Evolutionary conservation across 257 asterid genomes (phyloP).

Genomic region (Primulina huaijiensis): DNA sequence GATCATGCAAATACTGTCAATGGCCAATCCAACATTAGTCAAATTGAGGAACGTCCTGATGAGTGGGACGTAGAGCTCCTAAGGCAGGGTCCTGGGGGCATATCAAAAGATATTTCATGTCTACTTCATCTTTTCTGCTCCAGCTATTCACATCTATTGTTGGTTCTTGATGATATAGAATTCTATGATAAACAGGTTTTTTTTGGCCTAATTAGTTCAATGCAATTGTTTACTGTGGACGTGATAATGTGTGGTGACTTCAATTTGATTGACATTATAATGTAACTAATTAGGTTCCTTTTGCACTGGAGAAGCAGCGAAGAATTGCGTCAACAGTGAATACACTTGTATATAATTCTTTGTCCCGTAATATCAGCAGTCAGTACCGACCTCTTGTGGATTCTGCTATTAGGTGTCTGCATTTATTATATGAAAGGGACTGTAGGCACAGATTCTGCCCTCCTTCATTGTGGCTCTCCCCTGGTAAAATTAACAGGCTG

Average conservation of each 20-base stretch:
- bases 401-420: constrained; percentile 88
- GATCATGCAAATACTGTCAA: constrained; percentile 29
- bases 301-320: constrained; percentile 78
- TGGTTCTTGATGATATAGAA: constrained; percentile 90
- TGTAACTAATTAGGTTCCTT: constrained; percentile 62
- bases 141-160: constrained; percentile 79
- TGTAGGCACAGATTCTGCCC: constrained; percentile 89
- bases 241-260: constrained; percentile 8
- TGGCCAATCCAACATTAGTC: constrained; percentile 33
- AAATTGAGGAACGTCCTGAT: constrained; percentile 48
- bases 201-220: constrained; percentile 13
- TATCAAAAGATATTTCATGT: constrained; percentile 62
- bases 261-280: constrained; percentile 18
- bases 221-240: neutral
- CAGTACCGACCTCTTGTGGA: constrained; percentile 55
- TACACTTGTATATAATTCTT: constrained; percentile 74
- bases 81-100: constrained; percentile 76
- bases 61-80: constrained; percentile 72
- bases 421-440: constrained; percentile 88
- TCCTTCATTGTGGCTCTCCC: constrained; percentile 91
- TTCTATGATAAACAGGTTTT: constrained; percentile 94
- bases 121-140: constrained; percentile 86
- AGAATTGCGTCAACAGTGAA: constrained; percentile 71
- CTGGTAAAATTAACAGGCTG: constrained; percentile 77
- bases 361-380: constrained; percentile 43